Evolutionary conservation across 495 filamentous ascomycete genomes (phyloP), one percentile per base, ranked within the genome.

Genomic region (Penicillium cinerascens): DNA sequence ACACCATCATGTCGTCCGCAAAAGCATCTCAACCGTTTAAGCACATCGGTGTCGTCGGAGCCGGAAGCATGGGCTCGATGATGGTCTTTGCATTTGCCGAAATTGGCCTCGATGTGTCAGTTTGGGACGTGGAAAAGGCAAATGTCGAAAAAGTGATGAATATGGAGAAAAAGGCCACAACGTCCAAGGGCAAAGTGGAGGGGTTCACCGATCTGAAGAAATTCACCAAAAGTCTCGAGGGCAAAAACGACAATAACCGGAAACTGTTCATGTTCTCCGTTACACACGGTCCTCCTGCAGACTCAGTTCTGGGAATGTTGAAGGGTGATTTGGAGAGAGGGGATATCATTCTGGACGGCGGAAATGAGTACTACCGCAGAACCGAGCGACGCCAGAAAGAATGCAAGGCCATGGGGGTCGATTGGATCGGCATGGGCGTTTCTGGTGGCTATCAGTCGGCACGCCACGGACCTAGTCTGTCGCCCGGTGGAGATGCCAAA

Each of bases 331-430:
- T 89, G 11, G 73, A 78, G 25, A 70, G 64, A 21, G 84, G 83
- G 6, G 86, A 91, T 61, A 81, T 89, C 42, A 83, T 91, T 44
- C 72, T 91, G 8, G 87, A 89, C 61, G 83, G 81, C 17, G 82
- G 82, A 0, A 90, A 90, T 54, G 86, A 91, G 68, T 73, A 87
- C 56, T 90, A 82, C 55, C 67, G 77, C 26, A 82, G 78, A n/a
- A 88, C 87, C 0, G 81, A 91, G 54, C 61, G 80, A 13, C 67
- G 86, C 8, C 85, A 88, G 68, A 75, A 66, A 23, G 77, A 82
- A 37, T 72, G 83, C 37, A 69, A 68, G 3, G 60, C 69, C 5
- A 75, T 78, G 16, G 83, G 81, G 0, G 76, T 89, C 13, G 68
- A 67, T 22, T 89, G 84, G 71, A 77, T 89, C 45, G 86, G 85